Percentiles rank a stretch among this genome's conserved stretches.
Evolutionary conservation across 345 rosid genomes (phyloP).

Genomic region (Euphorbia tirucalli): DNA sequence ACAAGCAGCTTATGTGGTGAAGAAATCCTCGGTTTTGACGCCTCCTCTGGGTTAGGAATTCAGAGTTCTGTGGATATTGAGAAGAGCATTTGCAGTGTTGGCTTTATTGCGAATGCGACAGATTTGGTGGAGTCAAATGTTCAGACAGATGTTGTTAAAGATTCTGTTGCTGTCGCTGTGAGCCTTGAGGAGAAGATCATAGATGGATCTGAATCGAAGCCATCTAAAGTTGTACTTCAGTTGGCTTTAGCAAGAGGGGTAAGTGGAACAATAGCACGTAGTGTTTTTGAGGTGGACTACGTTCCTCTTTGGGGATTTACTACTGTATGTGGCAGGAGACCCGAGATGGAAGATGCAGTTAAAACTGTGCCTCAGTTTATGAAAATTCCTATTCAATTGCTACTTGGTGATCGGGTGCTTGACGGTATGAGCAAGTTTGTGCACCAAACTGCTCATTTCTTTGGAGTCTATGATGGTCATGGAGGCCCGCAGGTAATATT

Average conservation of each 20-base stretch:
- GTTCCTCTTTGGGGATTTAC: constrained; percentile 89
- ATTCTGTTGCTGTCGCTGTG: constrained; percentile 32
- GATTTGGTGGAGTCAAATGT: constrained; percentile 36
- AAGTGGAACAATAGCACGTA: constrained; percentile 41
- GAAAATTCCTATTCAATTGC: constrained; percentile 75
- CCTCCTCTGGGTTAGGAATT: constrained; percentile 41
- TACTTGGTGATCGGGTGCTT: constrained; percentile 50
- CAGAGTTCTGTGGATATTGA: constrained; percentile 34
- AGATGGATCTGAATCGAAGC: constrained; percentile 31
- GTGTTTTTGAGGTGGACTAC: constrained; percentile 84
- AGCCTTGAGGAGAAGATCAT: constrained; percentile 43
- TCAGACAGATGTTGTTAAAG: constrained; percentile 29
- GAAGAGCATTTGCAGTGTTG: constrained; percentile 37
- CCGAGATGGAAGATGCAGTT: constrained; percentile 97
- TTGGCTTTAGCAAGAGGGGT: constrained; percentile 47
- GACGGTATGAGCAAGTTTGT: constrained; percentile 55
- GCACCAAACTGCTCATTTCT: constrained; percentile 75
- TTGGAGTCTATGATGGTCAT: constrained; percentile 97
- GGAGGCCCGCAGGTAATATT: constrained; percentile 85
- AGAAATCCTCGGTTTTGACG: constrained; percentile 48
- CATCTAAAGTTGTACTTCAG: constrained; percentile 43
- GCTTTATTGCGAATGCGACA: constrained; percentile 38
- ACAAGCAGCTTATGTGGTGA: constrained; percentile 77
- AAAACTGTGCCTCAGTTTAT: constrained; percentile 60
- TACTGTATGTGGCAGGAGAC: constrained; percentile 81